These are phyloP conservation scores for Boletus insuetus DNA, from an alignment of 768 basidiomycete genomes.

Conservation along the genomic window DNA sequence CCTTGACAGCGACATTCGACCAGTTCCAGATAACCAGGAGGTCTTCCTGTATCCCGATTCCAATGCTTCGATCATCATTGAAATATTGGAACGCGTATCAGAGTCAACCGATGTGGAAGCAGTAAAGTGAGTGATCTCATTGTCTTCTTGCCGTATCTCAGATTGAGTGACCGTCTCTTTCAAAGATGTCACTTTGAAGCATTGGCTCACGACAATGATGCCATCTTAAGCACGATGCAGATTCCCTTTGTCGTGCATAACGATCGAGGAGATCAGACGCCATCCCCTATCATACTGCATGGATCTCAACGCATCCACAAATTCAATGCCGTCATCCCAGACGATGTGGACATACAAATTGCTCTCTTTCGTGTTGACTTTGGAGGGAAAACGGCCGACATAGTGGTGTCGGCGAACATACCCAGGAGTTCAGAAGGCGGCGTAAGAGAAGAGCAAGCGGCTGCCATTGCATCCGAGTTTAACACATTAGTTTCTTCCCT, in stretches of 20 bases:
- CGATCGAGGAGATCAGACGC: slow-evolving; percentile 47
- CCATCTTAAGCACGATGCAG: slow-evolving; percentile 48
- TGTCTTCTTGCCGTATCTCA: slow-evolving; percentile 1
- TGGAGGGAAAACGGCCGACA: slow-evolving; percentile 59
- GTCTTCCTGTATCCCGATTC: slow-evolving; percentile 77
- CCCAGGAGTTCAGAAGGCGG: slow-evolving; percentile 44
- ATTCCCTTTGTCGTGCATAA: slow-evolving; percentile 40
- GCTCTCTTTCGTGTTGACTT: slow-evolving; percentile 75
- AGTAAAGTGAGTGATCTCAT: slow-evolving; percentile 50
- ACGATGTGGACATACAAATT: slow-evolving; percentile 74
- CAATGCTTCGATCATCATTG: slow-evolving; percentile 74
- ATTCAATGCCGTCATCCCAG: slow-evolving; percentile 60
- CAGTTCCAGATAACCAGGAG: slow-evolving; percentile 94
- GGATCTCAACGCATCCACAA: slow-evolving; percentile 77
- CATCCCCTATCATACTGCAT: slow-evolving; percentile 55
- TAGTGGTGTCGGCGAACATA: slow-evolving; percentile 83
- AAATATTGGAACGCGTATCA: slow-evolving; percentile 76
- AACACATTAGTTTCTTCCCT: slow-evolving; percentile 55
- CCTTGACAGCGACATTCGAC: slow-evolving; percentile 56
- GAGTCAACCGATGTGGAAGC: slow-evolving; percentile 56
- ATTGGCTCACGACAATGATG: slow-evolving; percentile 87
- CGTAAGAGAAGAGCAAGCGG: slow-evolving; percentile 35
- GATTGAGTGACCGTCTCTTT: slow-evolving; percentile 1
- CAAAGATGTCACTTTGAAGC: slow-evolving; percentile 87
- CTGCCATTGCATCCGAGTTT: slow-evolving; percentile 45